Conservation (phyloP, 2,329 filamentous ascomycete genomes). For the Xylaria sp. region DNA sequence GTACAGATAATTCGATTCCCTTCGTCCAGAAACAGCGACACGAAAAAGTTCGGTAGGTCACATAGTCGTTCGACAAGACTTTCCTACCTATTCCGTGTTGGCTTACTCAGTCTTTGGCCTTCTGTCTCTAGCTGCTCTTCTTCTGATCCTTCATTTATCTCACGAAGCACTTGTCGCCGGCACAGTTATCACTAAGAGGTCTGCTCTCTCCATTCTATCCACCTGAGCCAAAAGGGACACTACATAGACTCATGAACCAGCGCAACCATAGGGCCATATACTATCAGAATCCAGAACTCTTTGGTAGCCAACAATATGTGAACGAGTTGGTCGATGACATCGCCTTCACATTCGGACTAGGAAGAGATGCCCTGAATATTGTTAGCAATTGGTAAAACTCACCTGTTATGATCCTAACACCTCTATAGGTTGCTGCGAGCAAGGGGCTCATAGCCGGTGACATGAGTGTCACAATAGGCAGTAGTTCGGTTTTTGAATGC, state of each 20-base stretch:
- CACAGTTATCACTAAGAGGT: constrained; percentile 71
- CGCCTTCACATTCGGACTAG: constrained; percentile 73
- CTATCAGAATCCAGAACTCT: constrained; percentile 79
- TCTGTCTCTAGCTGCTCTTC: constrained; percentile 59
- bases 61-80: neutral
- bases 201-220: constrained; percentile 30
- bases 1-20: constrained; percentile 43
- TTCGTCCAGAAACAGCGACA: constrained; percentile 31
- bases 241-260: constrained; percentile 10
- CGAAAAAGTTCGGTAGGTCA: constrained; percentile 48
- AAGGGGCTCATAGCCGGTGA: constrained; percentile 77
- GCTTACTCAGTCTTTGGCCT: constrained; percentile 18
- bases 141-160: constrained; percentile 68
- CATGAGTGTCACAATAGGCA: constrained; percentile 53
- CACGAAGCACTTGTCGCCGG: constrained; percentile 68
- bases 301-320: constrained; percentile 73
- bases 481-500: constrained; percentile 47
- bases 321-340: constrained; percentile 79
- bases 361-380: constrained; percentile 74
- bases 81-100: neutral
- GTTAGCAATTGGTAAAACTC: constrained; percentile 55
- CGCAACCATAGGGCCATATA: constrained; percentile 75
- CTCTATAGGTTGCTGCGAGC: constrained; percentile 72
- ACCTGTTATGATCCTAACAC: neutral
- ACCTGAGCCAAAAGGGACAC: neutral